Percentiles rank a stretch among this genome's conserved stretches.
Evolutionary conservation across 192 early-diverging fungal species (phyloP).

Genomic region (Endogone sp.): DNA sequence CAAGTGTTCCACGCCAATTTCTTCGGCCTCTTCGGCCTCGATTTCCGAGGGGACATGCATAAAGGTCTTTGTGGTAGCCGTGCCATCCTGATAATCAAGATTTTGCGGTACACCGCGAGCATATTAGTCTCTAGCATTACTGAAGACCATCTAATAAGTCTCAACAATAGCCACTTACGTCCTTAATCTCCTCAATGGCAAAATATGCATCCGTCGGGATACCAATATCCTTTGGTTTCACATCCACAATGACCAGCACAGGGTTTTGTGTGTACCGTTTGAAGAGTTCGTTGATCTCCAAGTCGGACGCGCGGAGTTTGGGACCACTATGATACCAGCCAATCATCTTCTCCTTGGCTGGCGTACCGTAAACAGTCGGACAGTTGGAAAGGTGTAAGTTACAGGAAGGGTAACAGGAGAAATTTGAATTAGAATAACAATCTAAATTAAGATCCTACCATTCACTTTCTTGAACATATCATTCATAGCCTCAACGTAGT

Average conservation of each 20-base stretch:
- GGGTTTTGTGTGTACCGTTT: constrained; percentile 94
- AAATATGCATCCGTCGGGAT: constrained; percentile 98
- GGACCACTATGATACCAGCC: constrained; percentile 99
- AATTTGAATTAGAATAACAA: background rate
- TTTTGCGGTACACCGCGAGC: background rate
- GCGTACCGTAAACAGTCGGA: too few species aligned
- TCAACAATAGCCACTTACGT: constrained; percentile 63
- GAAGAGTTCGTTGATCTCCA: constrained; percentile 98
- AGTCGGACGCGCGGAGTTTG: constrained; percentile 91
- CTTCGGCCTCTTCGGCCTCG: constrained; percentile 99
- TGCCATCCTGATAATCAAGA: constrained; percentile 74
- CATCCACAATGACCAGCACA: constrained; percentile 95
- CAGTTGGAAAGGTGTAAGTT: background rate
- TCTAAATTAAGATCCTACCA: constrained; percentile 55
- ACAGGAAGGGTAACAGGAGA: background rate
- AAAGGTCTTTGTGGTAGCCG: constrained; percentile 94
- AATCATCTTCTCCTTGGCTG: constrained; percentile 92
- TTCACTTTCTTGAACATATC: constrained; percentile 99
- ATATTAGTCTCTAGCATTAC: too few species aligned
- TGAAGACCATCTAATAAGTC: too few species aligned
- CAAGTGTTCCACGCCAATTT: constrained; percentile 98
- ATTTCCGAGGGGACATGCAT: constrained; percentile 93
- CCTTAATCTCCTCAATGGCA: constrained; percentile 96
- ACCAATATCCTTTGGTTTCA: constrained; percentile 88
- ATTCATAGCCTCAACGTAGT: constrained; percentile 99